Evolutionary conservation across 2,329 filamentous ascomycete species (phyloP).

Genomic region (Fonsecaea monophora): DNA sequence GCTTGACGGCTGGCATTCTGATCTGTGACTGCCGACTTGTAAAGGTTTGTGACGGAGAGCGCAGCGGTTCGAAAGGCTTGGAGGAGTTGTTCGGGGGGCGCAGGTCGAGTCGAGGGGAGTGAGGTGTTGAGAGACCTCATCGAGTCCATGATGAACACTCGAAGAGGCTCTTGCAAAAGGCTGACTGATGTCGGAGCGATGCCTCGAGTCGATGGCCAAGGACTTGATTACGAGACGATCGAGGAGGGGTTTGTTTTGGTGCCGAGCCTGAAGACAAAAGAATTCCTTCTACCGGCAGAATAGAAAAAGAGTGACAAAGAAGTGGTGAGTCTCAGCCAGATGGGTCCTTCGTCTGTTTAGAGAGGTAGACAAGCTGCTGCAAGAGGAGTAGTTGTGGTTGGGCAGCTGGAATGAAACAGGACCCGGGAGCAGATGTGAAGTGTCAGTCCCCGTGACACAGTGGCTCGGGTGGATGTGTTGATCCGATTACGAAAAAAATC

Average conservation of each 20-base stretch:
- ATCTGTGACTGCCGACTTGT: slow-evolving; percentile 84
- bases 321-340: background rate
- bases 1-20: slow-evolving; percentile 76
- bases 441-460: background rate
- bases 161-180: slow-evolving; percentile 28
- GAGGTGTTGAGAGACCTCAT: slow-evolving; percentile 69
- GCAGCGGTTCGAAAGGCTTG: slow-evolving; percentile 92
- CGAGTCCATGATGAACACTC: slow-evolving; percentile 61
- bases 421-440: background rate
- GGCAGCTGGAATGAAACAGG: slow-evolving; percentile 2
- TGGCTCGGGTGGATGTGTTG: background rate
- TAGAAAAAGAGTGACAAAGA: background rate
- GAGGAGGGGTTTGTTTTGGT: slow-evolving; percentile 16
- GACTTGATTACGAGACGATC: background rate
- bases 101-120: slow-evolving; percentile 55
- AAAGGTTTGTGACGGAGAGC: slow-evolving; percentile 92
- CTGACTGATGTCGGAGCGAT: background rate
- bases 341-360: background rate
- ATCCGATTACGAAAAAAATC: background rate
- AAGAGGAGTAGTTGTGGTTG: slow-evolving; percentile 1
- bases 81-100: slow-evolving; percentile 67
- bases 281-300: background rate
- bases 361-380: background rate
- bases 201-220: background rate
- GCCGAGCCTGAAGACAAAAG: background rate